Conservation (phyloP, 768 basidiomycete genomes). For the Cubamyces sp. region DNA sequence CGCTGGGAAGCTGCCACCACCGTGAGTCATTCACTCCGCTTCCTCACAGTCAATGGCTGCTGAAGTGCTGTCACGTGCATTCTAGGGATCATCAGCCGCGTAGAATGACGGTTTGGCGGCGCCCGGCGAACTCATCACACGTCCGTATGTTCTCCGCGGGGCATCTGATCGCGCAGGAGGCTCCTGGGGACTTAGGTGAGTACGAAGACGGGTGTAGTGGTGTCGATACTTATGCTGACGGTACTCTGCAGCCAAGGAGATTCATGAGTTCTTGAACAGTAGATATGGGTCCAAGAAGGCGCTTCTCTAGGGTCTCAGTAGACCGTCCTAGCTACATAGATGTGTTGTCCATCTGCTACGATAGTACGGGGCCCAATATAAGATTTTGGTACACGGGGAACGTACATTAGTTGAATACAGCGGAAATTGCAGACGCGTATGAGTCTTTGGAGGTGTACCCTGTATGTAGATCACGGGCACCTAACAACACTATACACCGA, state of each 20-base stretch:
- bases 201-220: neutral
- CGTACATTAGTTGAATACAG: no score
- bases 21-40: slow-evolving; percentile 34
- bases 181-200: slow-evolving; percentile 34
- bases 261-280: slow-evolving; percentile 25
- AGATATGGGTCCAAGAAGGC: slow-evolving; percentile 25
- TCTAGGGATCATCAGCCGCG: slow-evolving; percentile 18
- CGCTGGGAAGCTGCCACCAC: slow-evolving; percentile 46
- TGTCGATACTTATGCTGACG: neutral
- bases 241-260: slow-evolving; percentile 23
- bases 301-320: neutral
- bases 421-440: no score
- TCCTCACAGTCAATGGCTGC: neutral
- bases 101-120: slow-evolving; percentile 36
- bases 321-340: neutral
- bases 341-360: neutral
- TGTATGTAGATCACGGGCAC: no score
- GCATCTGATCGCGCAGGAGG: slow-evolving; percentile 41
- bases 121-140: slow-evolving; percentile 41
- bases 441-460: no score
- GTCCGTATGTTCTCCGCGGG: slow-evolving; percentile 34
- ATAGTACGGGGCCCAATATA: no score
- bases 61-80: slow-evolving; percentile 1
- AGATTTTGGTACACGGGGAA: no score
- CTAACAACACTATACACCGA: no score